Evolutionary conservation across 2,329 filamentous ascomycete genomes (phyloP), one percentile per base, ranked within the genome.

Genomic region (Hymenoscyphus infarciens): DNA sequence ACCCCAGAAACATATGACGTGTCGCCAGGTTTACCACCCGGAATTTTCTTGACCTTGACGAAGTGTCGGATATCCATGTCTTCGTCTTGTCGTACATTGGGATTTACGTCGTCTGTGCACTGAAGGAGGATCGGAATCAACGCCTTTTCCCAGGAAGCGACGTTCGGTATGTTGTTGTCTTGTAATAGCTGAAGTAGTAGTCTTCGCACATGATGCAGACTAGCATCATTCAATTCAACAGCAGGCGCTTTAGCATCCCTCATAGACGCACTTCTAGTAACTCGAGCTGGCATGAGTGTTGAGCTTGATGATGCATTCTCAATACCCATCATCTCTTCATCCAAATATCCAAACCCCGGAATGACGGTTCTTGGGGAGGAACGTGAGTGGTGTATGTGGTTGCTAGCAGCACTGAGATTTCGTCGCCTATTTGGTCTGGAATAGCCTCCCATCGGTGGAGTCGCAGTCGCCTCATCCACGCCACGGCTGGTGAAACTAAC

Each of bases 21-120:
- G 75, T 99, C 94, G 27, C 91, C 87, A 19, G 94, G 93, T 67
- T 85, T 89, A 16, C 93, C 94, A 16, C 95, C 94, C 0, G 93
- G 91, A 13, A 99, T 95, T 74, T 96, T 96, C 75, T 99, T 99
- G 33, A 99, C 78, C 74, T 99, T 99, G 66, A 99, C 92, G 72
- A 97, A 99, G 74, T 98, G 93, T 3, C 95, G 86, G 64, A 99
- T 95, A 74, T 99, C 95, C 82, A 99, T 98, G 73, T 95, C 91
- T 74, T 99, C 95, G 31, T 92, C 93, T 61, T 86, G 85, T 62
- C 92, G 89, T 54, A 97, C 91, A 74, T 98, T 91, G 1, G 95
- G 95, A 66, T 96, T 90, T 3, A 99, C 93, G 72, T 98, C 95
- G 68, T 97, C 92, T 0, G 94, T 96, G 67, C 93, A 95, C 69